Evolutionary conservation across 306 rosid species (phyloP).

Genomic region (Dryas alaskensis): DNA sequence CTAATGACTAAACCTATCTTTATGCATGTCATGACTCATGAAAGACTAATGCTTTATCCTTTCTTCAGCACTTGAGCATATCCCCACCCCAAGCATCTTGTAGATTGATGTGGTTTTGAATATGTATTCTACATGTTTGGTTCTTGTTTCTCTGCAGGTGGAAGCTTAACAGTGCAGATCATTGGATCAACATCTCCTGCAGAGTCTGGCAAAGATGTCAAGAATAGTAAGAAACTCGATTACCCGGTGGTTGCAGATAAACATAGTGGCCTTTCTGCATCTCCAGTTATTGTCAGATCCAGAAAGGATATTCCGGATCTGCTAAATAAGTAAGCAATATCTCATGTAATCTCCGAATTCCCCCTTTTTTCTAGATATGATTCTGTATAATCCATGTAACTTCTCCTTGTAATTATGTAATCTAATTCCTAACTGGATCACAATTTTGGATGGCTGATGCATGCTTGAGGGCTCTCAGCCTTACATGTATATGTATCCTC

Average conservation of each 20-base stretch:
- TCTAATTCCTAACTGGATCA: neutral
- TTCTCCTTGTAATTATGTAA: constrained; percentile 2
- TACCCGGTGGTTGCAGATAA: constrained; percentile 24
- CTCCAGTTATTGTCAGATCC: constrained; percentile 38
- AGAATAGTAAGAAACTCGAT: constrained; percentile 31
- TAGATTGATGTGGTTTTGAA: neutral
- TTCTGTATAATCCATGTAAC: neutral
- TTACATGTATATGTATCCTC: neutral
- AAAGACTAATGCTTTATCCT: neutral
- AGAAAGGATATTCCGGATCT: constrained; percentile 40
- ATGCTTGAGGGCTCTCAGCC: neutral
- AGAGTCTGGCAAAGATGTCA: constrained; percentile 30
- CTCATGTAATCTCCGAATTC: neutral
- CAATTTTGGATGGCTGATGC: neutral
- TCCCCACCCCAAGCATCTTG: neutral
- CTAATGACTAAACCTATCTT: too few species aligned
- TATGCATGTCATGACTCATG: too few species aligned
- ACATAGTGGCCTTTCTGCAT: constrained; percentile 32
- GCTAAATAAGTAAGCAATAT: constrained; percentile 25
- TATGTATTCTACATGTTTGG: neutral
- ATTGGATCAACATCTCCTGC: constrained; percentile 38
- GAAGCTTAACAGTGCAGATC: constrained; percentile 70
- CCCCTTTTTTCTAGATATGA: neutral
- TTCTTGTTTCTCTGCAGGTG: constrained; percentile 39
- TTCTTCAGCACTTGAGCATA: neutral